Conservation (phyloP, 1,284 basidiomycete species). For the Exsudoporus floridanus region DNA sequence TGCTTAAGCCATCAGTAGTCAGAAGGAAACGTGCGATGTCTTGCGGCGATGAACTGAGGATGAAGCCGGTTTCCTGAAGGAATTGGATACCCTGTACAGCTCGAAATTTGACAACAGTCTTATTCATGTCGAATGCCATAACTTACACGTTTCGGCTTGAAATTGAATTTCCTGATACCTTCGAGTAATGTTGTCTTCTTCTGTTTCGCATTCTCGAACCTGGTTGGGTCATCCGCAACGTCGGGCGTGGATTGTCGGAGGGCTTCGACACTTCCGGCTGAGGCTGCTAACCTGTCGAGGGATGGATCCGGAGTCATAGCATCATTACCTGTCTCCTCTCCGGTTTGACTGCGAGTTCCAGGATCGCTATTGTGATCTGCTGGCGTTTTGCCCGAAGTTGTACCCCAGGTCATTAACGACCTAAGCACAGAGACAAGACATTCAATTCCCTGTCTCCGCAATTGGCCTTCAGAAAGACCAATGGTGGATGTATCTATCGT, state of each 20-base stretch:
- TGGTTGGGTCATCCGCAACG: slow-evolving; percentile 81
- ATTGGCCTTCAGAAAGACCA: slow-evolving; percentile 77
- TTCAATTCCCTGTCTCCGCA: slow-evolving; percentile 87
- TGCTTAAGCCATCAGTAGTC: slow-evolving; percentile 90
- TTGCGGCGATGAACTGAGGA: slow-evolving; percentile 69
- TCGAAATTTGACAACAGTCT: slow-evolving; percentile 4
- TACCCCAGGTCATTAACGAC: slow-evolving; percentile 90
- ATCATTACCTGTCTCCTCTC: slow-evolving; percentile 53
- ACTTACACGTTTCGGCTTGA: slow-evolving; percentile 88
- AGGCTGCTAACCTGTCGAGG: slow-evolving; percentile 47
- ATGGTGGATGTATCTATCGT: slow-evolving; percentile 63
- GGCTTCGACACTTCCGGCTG: slow-evolving; percentile 48
- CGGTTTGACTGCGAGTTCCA: slow-evolving; percentile 44
- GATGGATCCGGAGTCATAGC: slow-evolving; percentile 55
- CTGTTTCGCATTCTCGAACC: slow-evolving; percentile 95
- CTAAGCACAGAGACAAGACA: slow-evolving; percentile 85
- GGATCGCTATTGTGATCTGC: slow-evolving; percentile 46
- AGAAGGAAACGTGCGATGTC: slow-evolving; percentile 90
- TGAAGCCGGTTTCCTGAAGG: slow-evolving; percentile 87
- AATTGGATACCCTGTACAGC: slow-evolving; percentile 78
- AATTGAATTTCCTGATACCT: slow-evolving; percentile 98
- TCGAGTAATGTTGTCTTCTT: slow-evolving; percentile 95
- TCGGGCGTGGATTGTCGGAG: slow-evolving; percentile 74
- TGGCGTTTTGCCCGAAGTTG: slow-evolving; percentile 49
- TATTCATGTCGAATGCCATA: neutral